Percentiles rank a stretch among this genome's conserved stretches.
Conservation (phyloP, 2,329 filamentous ascomycete species). For the Paracorniculantispora psalliotae region DNA sequence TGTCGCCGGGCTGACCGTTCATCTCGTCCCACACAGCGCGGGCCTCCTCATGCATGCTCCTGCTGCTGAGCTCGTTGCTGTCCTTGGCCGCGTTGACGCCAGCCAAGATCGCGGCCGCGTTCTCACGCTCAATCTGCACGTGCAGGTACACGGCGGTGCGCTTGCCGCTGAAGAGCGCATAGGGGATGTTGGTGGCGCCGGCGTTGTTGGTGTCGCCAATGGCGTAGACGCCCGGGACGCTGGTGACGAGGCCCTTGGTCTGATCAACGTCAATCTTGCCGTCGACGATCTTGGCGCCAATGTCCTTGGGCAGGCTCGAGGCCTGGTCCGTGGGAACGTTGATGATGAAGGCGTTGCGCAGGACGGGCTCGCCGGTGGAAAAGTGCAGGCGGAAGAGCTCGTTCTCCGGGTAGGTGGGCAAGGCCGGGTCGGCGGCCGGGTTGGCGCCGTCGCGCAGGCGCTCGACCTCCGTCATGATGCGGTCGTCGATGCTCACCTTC, state of each 20-base stretch:
- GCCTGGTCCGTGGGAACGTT: slow-evolving; percentile 44
- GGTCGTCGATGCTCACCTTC: slow-evolving; percentile 51
- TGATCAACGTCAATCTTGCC: slow-evolving; percentile 39
- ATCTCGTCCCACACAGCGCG: slow-evolving; percentile 41
- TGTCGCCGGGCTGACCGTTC: slow-evolving; percentile 38
- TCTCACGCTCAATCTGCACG: slow-evolving; percentile 40
- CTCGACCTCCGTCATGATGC: slow-evolving; percentile 44
- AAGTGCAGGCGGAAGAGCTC: slow-evolving; percentile 55
- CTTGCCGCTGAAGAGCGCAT: slow-evolving; percentile 57
- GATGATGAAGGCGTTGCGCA: slow-evolving; percentile 48
- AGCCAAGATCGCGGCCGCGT: slow-evolving; percentile 30
- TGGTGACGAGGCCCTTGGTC: slow-evolving; percentile 44
- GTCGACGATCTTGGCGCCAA: slow-evolving; percentile 42
- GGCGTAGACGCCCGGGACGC: slow-evolving; percentile 49
- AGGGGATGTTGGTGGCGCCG: slow-evolving; percentile 55
- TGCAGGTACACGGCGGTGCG: slow-evolving; percentile 52
- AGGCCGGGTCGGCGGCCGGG: slow-evolving; percentile 33
- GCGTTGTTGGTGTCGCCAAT: slow-evolving; percentile 58
- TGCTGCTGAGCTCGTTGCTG: slow-evolving; percentile 15
- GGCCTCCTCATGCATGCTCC: slow-evolving; percentile 30
- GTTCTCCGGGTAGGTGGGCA: slow-evolving; percentile 42
- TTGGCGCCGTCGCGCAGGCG: slow-evolving; percentile 39
- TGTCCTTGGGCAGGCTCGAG: slow-evolving; percentile 40
- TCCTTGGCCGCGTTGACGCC: slow-evolving; percentile 15
- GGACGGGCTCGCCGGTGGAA: slow-evolving; percentile 36